Evolutionary conservation across 495 filamentous ascomycete genomes (phyloP), one percentile per base, ranked within the genome.

Genomic region (Penicillium odoratum): DNA sequence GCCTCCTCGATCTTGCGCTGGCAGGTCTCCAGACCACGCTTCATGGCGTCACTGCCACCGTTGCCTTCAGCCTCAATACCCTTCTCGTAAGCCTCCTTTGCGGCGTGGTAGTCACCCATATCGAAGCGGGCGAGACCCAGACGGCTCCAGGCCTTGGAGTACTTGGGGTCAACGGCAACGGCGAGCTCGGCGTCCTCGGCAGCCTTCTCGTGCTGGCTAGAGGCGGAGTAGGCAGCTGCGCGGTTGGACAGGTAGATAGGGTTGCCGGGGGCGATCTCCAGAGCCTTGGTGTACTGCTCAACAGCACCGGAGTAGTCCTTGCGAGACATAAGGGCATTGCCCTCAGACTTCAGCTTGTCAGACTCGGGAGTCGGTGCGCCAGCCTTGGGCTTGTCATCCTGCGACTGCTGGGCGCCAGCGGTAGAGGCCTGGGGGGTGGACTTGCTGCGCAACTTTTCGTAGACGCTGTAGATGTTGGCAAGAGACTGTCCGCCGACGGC

Each of bases 221-320:
- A 83, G 1, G 89, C 92, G 36, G 83, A 88, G 77, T 93, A 89
- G 0, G 94, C 94, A 16, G 94, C 94, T 5, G 94, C 95, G 48
- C 94, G 92, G 82, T 98, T 98, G 60, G 91, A 96, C 29, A 98
- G 89, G 79, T 93, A 98, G 73, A 98, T 93, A 31, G 94, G 89
- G 78, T 98, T 97, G 46, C 83, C 76, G 7, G 95, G 92, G 63
- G 89, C 72, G 36, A 97, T 75, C 40, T 81, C 79, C 33, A 98
- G 81, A 16, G 94, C 94, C 67, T 91, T 76, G 25, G 88, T 90
- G 80, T 98, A 98, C 54, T 86, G 70, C 57, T 89, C 85, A 73
- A 98, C 90, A 53, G 94, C 94, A 31, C 74, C 64, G 6, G 75
- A 57, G 78, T 96, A 95, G 73, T 98, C 91, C 74, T 95, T 96